Percentiles rank a stretch among this genome's conserved stretches.
Evolutionary conservation across 106 monocot species (phyloP).

Genomic region (Cymbidium sinense): DNA sequence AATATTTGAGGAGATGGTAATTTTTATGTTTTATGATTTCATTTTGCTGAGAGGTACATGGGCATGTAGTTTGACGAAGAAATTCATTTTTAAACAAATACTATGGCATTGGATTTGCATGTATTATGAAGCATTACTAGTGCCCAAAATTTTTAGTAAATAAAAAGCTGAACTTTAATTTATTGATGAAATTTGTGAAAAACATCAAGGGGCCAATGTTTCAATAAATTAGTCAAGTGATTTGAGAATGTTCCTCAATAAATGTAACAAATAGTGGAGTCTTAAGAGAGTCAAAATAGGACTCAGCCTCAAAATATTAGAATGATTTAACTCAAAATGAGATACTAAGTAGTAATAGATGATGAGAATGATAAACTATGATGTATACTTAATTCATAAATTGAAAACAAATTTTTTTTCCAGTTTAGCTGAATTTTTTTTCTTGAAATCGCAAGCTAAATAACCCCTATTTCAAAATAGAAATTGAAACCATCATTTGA

Average conservation of each 20-base stretch:
- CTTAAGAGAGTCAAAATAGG: background rate
- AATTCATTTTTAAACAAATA: background rate
- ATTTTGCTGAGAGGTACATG: background rate
- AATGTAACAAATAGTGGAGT: background rate
- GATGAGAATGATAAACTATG: background rate
- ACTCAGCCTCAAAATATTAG: background rate
- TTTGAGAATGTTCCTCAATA: background rate
- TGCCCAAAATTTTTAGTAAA: background rate
- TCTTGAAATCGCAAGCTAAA: no score
- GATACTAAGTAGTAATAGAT: background rate
- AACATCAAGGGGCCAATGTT: background rate
- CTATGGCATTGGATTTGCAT: background rate
- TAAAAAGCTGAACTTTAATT: background rate
- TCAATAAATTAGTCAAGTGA: background rate
- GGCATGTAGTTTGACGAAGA: background rate
- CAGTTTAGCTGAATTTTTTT: no score
- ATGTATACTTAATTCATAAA: background rate
- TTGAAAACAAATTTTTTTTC: background rate
- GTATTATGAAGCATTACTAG: background rate
- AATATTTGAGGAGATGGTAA: background rate
- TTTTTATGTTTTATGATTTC: background rate
- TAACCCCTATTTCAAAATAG: no score
- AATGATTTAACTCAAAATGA: background rate
- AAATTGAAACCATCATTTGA: no score
- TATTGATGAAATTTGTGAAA: background rate